Evolutionary conservation across 2,329 filamentous ascomycete species (phyloP), one percentile per base, ranked within the genome.

Genomic region (Xylariaceae sp.): DNA sequence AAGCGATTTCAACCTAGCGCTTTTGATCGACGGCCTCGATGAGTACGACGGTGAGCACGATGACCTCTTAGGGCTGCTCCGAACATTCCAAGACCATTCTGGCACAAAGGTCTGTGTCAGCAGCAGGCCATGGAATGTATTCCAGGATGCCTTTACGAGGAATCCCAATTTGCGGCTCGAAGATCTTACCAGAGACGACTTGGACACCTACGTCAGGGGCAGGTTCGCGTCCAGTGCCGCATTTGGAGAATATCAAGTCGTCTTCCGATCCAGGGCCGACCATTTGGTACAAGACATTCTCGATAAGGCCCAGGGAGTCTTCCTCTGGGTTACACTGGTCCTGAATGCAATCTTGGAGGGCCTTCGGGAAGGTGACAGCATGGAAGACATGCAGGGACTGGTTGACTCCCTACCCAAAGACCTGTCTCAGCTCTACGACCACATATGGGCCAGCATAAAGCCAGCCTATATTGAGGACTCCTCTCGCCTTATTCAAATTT

Each of bases 41-140:
- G 32, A 35, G 14, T 29, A 29, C 19, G 25, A 29, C 13, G 36
- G 16, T 8, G 37, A 44, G 12, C 40, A 46, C 30, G 26, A 25
- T 9, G 16, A 30, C 26, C 27, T 44, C n/a, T 12, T 43, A n/a
- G 29, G 32, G 9, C 19, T 46, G 3, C 30, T 51, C 18, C 18
- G 31, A 8, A 13, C 31, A 18, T 19, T 38, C 7, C 34, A 16
- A 3, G 10, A 13, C 1, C 12, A 27, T 8, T 18, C 16, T 7
- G 13, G 25, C 25, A 10, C 25, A 7, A 27, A 27, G 25, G 7
- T 27, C 9, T 27, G 25, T 13, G 25, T 27, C 8, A 15, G 10
- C 9, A 27, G 25, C 13, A 7, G 25, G 10, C 25, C 25, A 10
- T 27, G 25, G 25, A 27, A 27, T 15, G 25, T 27, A 7, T 27